These are phyloP conservation scores for Penicillium sp. DNA, from an alignment of 2,329 filamentous ascomycete species.

Conservation along the genomic window DNA sequence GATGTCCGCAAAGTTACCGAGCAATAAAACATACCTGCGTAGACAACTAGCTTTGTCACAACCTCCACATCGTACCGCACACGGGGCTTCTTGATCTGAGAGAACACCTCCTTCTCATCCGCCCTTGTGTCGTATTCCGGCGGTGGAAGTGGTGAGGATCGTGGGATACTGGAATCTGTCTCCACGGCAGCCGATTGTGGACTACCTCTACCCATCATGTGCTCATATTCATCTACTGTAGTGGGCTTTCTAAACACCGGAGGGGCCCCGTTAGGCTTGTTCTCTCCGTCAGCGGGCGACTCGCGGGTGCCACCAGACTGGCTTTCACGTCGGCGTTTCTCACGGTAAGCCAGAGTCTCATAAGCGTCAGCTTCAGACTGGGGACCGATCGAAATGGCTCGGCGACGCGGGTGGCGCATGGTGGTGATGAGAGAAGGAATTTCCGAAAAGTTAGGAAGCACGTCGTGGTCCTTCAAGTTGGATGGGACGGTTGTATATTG, in stretches of 20 bases:
- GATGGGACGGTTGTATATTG: slow-evolving; percentile 77
- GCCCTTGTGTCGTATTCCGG: slow-evolving; percentile 36
- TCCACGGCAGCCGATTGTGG: slow-evolving; percentile 38
- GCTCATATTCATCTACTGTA: slow-evolving; percentile 65
- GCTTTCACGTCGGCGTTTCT: slow-evolving; percentile 65
- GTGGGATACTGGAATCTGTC: slow-evolving; percentile 30
- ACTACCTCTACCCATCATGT: slow-evolving; percentile 70
- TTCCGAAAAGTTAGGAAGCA: slow-evolving; percentile 86
- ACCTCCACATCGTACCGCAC: slow-evolving; percentile 98
- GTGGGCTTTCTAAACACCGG: slow-evolving; percentile 47
- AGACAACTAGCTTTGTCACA: slow-evolving; percentile 93
- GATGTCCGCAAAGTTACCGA: slow-evolving; percentile 3
- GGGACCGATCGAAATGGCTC: slow-evolving; percentile 86
- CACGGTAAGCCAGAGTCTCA: slow-evolving; percentile 88
- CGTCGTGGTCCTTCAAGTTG: slow-evolving; percentile 75
- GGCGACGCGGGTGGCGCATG: slow-evolving; percentile 74
- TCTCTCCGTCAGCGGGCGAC: slow-evolving; percentile 27
- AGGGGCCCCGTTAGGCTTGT: slow-evolving; percentile 32
- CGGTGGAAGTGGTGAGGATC: slow-evolving; percentile 25
- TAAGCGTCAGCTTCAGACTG: slow-evolving; percentile 96
- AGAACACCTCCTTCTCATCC: slow-evolving; percentile 79
- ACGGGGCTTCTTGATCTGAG: slow-evolving; percentile 76
- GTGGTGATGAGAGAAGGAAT: slow-evolving; percentile 78
- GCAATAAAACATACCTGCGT: slow-evolving; percentile 66
- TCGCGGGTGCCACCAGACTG: slow-evolving; percentile 43